These are phyloP conservation scores for Picocystis salinarum DNA, from an alignment of 139 green algal species.

Conservation along the genomic window DNA sequence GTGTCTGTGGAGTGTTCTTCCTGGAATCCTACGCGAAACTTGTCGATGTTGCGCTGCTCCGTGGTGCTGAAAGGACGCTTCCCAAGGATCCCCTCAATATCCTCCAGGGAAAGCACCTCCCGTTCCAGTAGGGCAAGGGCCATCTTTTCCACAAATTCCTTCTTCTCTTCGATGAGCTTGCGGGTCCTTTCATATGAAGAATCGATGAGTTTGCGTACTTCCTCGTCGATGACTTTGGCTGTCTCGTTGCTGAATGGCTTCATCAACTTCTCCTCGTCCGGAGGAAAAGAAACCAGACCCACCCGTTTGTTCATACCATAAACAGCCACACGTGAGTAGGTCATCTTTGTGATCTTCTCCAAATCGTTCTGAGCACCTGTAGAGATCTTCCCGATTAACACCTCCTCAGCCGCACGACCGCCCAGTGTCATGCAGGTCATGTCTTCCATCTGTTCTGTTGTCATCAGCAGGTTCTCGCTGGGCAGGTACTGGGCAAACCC, in stretches of 20 bases:
- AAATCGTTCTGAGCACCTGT: slow-evolving; percentile 97
- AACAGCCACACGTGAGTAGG: slow-evolving; percentile 75
- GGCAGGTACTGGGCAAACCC: slow-evolving; percentile 99
- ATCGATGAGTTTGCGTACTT: slow-evolving; percentile 71
- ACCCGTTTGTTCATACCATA: slow-evolving; percentile 93
- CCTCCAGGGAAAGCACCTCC: slow-evolving; percentile 72
- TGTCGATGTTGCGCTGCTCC: slow-evolving; percentile 94
- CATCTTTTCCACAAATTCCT: slow-evolving; percentile 57
- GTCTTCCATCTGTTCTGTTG: slow-evolving; percentile 80
- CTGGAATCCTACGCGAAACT: too few species aligned
- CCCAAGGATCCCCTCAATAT: slow-evolving; percentile 77
- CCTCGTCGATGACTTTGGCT: slow-evolving; percentile 80
- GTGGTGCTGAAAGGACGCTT: slow-evolving; percentile 53
- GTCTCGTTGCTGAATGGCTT: slow-evolving; percentile 94
- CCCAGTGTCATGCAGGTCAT: slow-evolving; percentile 81
- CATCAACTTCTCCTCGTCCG: slow-evolving; percentile 57
- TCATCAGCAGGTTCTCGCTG: slow-evolving; percentile 93
- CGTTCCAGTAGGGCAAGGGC: slow-evolving; percentile 34
- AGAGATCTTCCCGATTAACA: slow-evolving; percentile 90
- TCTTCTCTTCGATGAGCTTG: slow-evolving; percentile 62
- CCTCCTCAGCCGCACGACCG: slow-evolving; percentile 79
- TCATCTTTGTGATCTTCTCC: slow-evolving; percentile 91
- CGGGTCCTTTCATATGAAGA: slow-evolving; percentile 65
- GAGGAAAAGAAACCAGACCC: slow-evolving; percentile 85
- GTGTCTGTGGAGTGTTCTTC: too few species aligned